A percentile compares a stretch with the other conserved stretches of the same genome.
These are phyloP conservation scores for Elasticomyces elasticus DNA, from an alignment of 495 filamentous ascomycete genomes.

Conservation along the genomic window DNA sequence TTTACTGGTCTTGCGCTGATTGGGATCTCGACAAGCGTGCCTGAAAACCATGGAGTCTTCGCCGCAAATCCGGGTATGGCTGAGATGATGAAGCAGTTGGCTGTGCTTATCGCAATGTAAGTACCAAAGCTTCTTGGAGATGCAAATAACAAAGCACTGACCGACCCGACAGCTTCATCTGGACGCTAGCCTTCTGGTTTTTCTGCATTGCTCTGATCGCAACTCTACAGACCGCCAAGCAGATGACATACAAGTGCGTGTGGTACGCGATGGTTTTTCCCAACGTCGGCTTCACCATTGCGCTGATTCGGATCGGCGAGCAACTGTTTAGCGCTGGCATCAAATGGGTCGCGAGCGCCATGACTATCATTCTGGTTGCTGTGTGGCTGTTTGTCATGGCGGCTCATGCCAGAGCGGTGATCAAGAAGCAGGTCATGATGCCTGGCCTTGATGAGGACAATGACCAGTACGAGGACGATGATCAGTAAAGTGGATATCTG, in stretches of 20 bases:
- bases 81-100: too few species aligned
- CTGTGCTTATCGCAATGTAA: too few species aligned
- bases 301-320: conserved; percentile 39
- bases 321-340: conserved; percentile 35
- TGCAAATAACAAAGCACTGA: too few species aligned
- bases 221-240: conserved; percentile 40
- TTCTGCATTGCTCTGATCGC: conserved; percentile 50
- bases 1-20: background rate
- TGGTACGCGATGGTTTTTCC: conserved; percentile 53
- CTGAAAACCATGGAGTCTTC: too few species aligned
- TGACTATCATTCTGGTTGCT: conserved; percentile 13
- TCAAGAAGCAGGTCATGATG: conserved; percentile 9
- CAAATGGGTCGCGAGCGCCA: conserved; percentile 25
- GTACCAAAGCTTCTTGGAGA: too few species aligned
- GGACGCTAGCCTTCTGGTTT: conserved; percentile 64
- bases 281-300: conserved; percentile 49
- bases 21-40: too few species aligned
- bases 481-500: too few species aligned
- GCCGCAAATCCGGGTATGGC: too few species aligned
- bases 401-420: conserved; percentile 12
- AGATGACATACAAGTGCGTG: conserved; percentile 44
- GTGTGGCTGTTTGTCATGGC: conserved; percentile 16
- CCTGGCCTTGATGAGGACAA: conserved; percentile 25
- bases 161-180: conserved; percentile 49
- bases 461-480: too few species aligned